Evolutionary conservation across 164 flowering plant species (phyloP), one percentile per base, ranked within the genome.

Genomic region (Echeveria elegans): DNA sequence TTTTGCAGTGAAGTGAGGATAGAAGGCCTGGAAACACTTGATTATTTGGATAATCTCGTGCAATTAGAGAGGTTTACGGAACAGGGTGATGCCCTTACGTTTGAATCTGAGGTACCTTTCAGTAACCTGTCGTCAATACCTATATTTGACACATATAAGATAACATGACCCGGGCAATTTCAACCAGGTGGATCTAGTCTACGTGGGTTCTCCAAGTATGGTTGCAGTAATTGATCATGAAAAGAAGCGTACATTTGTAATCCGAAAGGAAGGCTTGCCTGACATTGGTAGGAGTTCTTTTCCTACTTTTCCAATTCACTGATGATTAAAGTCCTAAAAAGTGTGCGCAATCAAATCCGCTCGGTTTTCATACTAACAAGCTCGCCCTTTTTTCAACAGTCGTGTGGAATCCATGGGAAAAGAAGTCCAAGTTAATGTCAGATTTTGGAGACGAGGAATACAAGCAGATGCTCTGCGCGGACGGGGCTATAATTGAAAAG

Each of bases 341-440:
- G 4, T 19, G 59, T 30, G 24, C 8, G 29, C 30, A 53, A 8
- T 23, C 14, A 12, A 43, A 14, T 43, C 16, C 15, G 18, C 16
- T 16, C 3, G 16, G 1, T 50, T 23, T 50, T 50, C 26, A 50
- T 50, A 1, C 21, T 50, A 47, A 15, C 11, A 7, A 5, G 24
- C 15, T 2, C 10, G 4, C 59, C 9, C 59, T 23, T 23, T 8
- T 53, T 56, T 50, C 8, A 15, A 29, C 79, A 95, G 99, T 83
- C 65, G 94, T 92, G 1, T 95, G 99, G 99, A 95, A 95, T 77
- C 99, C 99, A 70, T 95, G 99, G 97, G 97, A 92, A 72, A 92
- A 87, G 81, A 95, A 86, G 70, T 80, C 96, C 30, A 95, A 83
- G 73, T 67, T 84, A 41, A 92, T 89, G 90, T 69, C 58, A 9